These are phyloP conservation scores for Penicillium coprophilum DNA, from an alignment of 495 filamentous ascomycete species.

Conservation along the genomic window DNA sequence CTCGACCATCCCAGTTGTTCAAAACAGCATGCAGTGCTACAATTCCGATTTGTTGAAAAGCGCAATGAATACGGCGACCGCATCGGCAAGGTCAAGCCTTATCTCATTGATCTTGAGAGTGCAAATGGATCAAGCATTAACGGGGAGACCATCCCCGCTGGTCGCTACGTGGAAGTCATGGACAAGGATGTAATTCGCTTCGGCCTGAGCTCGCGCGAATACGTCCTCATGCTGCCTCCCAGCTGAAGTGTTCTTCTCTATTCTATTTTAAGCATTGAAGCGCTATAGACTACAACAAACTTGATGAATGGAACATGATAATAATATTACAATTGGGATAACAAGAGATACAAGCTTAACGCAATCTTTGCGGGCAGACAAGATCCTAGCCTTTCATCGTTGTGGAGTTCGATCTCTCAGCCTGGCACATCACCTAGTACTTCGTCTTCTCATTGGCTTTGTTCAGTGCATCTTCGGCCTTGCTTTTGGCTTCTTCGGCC, in stretches of 20 bases:
- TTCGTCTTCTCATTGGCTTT: slow-evolving; percentile 44
- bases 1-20: slow-evolving; percentile 89
- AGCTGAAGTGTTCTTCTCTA: slow-evolving; percentile 3
- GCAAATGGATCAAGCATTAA: slow-evolving; percentile 89
- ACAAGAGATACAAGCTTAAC: neutral
- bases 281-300: neutral
- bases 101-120: slow-evolving; percentile 90
- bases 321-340: slow-evolving; percentile 14
- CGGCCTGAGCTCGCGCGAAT: slow-evolving; percentile 82
- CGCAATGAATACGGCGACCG: slow-evolving; percentile 83
- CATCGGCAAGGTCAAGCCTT: slow-evolving; percentile 78
- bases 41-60: slow-evolving; percentile 83
- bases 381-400: slow-evolving; percentile 13
- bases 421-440: slow-evolving; percentile 36
- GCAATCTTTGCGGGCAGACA: neutral
- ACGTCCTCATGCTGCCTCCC: slow-evolving; percentile 71
- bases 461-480: slow-evolving; percentile 39
- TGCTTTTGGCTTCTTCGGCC: slow-evolving; percentile 34
- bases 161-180: slow-evolving; percentile 80
- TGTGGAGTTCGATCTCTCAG: slow-evolving; percentile 40
- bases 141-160: slow-evolving; percentile 65
- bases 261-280: neutral
- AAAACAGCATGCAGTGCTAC: slow-evolving; percentile 92
- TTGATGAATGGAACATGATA: neutral
- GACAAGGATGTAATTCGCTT: slow-evolving; percentile 89